These are phyloP conservation scores for Didymella sp. DNA, from an alignment of 2,329 filamentous ascomycete species.

Conservation along the genomic window DNA sequence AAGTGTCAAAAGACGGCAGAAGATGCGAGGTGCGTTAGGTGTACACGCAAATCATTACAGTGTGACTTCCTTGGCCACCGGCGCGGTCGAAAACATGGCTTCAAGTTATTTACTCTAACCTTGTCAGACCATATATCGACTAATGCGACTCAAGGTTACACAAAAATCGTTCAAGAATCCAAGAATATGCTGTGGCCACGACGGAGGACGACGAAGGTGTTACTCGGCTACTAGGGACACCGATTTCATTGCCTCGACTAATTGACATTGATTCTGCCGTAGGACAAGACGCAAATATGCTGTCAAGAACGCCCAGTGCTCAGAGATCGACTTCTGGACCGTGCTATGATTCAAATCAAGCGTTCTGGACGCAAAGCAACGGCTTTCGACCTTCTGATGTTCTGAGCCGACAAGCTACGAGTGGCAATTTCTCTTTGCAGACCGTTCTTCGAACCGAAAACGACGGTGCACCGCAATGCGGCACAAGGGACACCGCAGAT, in stretches of 20 bases:
- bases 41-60: constrained; percentile 2
- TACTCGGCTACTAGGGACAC: not conserved
- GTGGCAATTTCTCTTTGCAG: constrained; percentile 2
- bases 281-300: not conserved
- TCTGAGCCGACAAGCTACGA: not conserved
- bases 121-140: not conserved
- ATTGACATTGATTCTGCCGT: not conserved
- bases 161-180: not conserved
- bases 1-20: not conserved
- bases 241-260: not conserved
- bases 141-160: not conserved
- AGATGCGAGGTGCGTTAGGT: constrained; percentile 1
- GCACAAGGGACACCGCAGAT: not conserved
- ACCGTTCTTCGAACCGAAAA: not conserved
- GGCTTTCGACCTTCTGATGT: constrained; percentile 5
- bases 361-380: not conserved
- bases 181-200: not conserved
- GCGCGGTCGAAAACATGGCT: constrained; percentile 11
- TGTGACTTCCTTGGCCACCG: constrained; percentile 9
- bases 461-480: not conserved
- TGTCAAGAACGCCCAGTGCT: not conserved
- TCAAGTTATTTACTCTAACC: not conserved
- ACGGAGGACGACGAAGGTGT: too few relatives aligned
- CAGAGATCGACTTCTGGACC: not conserved
- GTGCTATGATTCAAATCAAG: not conserved